Percentiles rank a stretch among this genome's conserved stretches.
phyloP scores from a whole-genome alignment of 768 basidiomycete genomes.

The Termitomyces sp. region DNA sequence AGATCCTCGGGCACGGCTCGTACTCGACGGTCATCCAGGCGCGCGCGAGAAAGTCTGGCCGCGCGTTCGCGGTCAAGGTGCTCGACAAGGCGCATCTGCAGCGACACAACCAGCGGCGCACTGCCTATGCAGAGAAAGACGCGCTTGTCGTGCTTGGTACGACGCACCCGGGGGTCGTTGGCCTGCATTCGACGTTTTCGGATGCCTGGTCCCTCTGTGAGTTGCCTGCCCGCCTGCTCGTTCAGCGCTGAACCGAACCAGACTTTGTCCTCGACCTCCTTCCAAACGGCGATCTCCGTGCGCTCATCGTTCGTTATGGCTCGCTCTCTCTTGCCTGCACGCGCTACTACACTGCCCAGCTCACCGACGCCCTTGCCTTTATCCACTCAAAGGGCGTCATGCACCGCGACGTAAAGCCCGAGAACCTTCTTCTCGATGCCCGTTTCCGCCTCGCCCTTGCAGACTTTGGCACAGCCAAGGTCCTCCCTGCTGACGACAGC shows the following conservation, averaged over 20 bases:
- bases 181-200: constrained; percentile 80
- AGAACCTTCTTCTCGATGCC: constrained; percentile 86
- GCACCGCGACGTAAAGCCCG: constrained; percentile 82
- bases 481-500: constrained; percentile 38
- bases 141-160: constrained; percentile 68
- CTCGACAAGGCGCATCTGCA: constrained; percentile 79
- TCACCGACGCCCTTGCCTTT: constrained; percentile 82
- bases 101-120: constrained; percentile 67
- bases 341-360: constrained; percentile 83
- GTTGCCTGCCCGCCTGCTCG: constrained; percentile 15
- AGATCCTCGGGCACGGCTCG: constrained; percentile 74
- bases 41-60: constrained; percentile 50
- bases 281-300: constrained; percentile 72
- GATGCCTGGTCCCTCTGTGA: constrained; percentile 79
- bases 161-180: constrained; percentile 77
- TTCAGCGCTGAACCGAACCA: constrained; percentile 19
- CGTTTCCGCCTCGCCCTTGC: constrained; percentile 89
- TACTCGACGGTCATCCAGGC: constrained; percentile 67
- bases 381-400: constrained; percentile 90
- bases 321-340: constrained; percentile 77
- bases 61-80: constrained; percentile 70
- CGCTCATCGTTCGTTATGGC: constrained; percentile 69
- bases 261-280: constrained; percentile 79
- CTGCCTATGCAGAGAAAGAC: constrained; percentile 75
- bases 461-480: constrained; percentile 92